Base-by-base conservation (phyloP, 2,329 filamentous ascomycete species). In the Aspergillus caelatus region DNA sequence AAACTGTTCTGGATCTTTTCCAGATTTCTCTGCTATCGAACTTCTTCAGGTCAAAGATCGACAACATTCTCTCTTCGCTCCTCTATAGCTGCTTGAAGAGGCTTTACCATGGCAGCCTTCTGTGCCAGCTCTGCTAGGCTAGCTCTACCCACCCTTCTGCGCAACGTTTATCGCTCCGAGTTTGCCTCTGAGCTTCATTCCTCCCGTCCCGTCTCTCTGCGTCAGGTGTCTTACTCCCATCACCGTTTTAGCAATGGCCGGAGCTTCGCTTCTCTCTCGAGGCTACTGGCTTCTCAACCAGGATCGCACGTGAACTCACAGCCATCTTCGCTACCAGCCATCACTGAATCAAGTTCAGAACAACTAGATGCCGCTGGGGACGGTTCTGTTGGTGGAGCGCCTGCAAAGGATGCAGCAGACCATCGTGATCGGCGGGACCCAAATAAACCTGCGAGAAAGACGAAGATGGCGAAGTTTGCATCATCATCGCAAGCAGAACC, bases 91-190 rank as follows among this genome's bases (percentile, higher is more conserved):
- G 19, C 7, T n/a, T 26, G 19, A 23, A 56, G 28, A 57, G n/a
- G 3, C 26, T 16, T 21, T 28, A 52, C 12, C 14, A 75, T 75
- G 72, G 62, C 63, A 19, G 59, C 55, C 11, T 62, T 66, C 55
- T 76, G 70, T 54, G 41, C 66, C 53, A 65, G 68, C 4, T 72
- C 74, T n/a, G 67, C 71, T 2, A 72, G 58, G 14, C 53, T 75
- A 60, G 67, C 69, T 32, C 61, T 76, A 14, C 67, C 75, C 12
- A 66, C 60, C 5, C 46, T 72, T 11, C 60, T 77, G 16, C 69
- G 67, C 57, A 69, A 65, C 55, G 57, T 74, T 14, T 71, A 72
- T 36, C 68, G 65, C 45, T 65, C 71, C 10, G 70, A 76, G 36
- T 57, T 70, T 46, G 60, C 64, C 41, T 55, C 59, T 39, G 61